Base-by-base conservation (phyloP, 78 protist species). In the Dictyostelium capitatum region DNA sequence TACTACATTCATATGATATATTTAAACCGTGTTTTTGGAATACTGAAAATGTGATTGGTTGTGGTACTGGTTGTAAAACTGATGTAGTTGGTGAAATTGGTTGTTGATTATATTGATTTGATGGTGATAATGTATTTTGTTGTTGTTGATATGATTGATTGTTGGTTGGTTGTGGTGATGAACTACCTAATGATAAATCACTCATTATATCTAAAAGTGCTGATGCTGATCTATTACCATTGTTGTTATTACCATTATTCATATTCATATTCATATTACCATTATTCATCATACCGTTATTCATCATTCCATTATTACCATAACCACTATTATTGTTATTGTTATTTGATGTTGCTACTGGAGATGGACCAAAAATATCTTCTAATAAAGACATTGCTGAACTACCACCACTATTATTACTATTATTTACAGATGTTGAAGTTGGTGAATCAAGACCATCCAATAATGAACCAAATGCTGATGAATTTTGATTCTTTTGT, bases 11-110 rank as follows among this genome's bases (percentile, higher is more conserved):
- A 72, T 75, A 85, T 15, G 59, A 43, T 47, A 85, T 85, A 4
- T 54, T 37, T 23, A 96, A 51, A 32, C 96, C 96, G 47, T 69
- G 65, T 54, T 91, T 94, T 47, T 96, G 80, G 56, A 80, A 95
- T 6, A 47, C 96, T 47, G 79, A 79, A 28, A 72, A 67, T 25
- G 56, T 6, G 7, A 85, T 10, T 19, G 83, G 54, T 75, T 51
- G 75, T 56, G 69, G 65, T 23, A 72, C 80, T 83, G 91, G 82
- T 69, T 82, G 89, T 20, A 79, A 37, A 37, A 79, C 19, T 11
- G 72, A 25, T 50, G 51, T 6, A 32, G 28, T 47, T 20, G 80
- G 79, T 37, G 79, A 50, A 19, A 59, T 9, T 69, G 90, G 7
- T 82, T 69, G 54, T 70, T 77, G 59, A 37, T 37, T 37, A 37